Base-by-base conservation (phyloP, 148 eudicot genomes). In the Rhododendron kiyosumense region DNA sequence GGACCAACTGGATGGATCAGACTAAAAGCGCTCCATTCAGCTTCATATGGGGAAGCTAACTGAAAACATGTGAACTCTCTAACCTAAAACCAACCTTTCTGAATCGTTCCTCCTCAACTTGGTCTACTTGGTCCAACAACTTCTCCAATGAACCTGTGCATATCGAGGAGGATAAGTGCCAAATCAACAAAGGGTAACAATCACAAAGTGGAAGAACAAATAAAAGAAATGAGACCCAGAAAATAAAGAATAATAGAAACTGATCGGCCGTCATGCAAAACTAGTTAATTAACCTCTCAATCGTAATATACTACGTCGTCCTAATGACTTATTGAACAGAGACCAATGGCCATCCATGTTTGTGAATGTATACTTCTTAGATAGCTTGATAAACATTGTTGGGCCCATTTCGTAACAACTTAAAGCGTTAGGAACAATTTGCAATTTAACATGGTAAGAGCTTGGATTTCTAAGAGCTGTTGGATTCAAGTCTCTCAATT, bases 71-170 rank as follows among this genome's bases (percentile, higher is more conserved):
- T 11, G 36, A 71, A 87, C 78, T 2, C 36, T 15, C 7, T 38
- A 81, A 46, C 30, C 57, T 30, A 49, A 14, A n/a, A 71, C 80
- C 14, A 87, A 95, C 97, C 98, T 94, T 91, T 89, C 91, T 89
- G 54, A 97, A 94, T 86, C 92, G 89, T 52, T 90, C 94, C 86
- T 93, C 95, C 77, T 91, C 90, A 45, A 97, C 94, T 86, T 91
- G 93, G 79, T 97, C 98, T 79, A 94, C 90, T 86, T 90, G 89
- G 48, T 86, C 82, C 91, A 97, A 88, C 89, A 95, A 88, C 74
- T 92, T 92, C 83, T 95, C 98, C 88, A 95, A 84, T 49, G 98
- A 92, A 85, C 94, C 94, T 92, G 81, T 51, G 41, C 86, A 74
- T 26, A 78, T 30, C 26, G 22, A 54, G 34, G 81, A 75, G n/a